Evolutionary conservation across 257 asterid species (phyloP).

Genomic region (Fraxinus anomala): DNA sequence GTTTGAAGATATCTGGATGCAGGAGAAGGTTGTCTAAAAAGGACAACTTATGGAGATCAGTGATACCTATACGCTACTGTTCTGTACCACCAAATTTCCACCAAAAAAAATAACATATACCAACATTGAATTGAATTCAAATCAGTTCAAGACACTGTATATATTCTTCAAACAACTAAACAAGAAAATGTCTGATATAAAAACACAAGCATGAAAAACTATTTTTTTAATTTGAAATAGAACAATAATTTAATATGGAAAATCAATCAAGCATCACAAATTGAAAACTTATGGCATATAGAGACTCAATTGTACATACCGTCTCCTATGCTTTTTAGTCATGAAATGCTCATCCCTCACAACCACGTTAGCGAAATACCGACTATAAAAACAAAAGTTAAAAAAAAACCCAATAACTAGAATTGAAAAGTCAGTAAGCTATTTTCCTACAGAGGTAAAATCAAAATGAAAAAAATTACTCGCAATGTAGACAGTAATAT

Average conservation of each 20-base stretch:
- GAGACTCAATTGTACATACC: constrained; percentile 40
- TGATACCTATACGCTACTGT: too few species aligned
- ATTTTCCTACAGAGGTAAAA: not conserved
- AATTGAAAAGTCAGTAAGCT: not conserved
- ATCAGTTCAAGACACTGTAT: not conserved
- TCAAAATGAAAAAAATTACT: constrained; percentile 36
- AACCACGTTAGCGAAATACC: constrained; percentile 66
- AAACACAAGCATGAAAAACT: too few species aligned
- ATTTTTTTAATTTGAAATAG: not conserved
- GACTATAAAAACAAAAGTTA: constrained; percentile 36
- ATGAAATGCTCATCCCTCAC: constrained; percentile 91
- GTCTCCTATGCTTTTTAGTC: constrained; percentile 78
- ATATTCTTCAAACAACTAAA: not conserved
- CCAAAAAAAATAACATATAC: not conserved
- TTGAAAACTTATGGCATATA: not conserved
- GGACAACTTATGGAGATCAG: too few species aligned
- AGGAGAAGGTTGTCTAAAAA: too few species aligned
- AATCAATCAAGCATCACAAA: not conserved
- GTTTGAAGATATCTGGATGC: too few species aligned
- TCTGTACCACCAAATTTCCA: too few species aligned
- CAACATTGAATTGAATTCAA: too few species aligned
- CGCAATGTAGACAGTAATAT: constrained; percentile 59
- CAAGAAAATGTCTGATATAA: not conserved
- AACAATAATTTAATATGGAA: not conserved
- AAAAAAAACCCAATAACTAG: not conserved